These are phyloP conservation scores for Fraxinus dipetala DNA, from an alignment of 305 asterid genomes.

Conservation along the genomic window DNA sequence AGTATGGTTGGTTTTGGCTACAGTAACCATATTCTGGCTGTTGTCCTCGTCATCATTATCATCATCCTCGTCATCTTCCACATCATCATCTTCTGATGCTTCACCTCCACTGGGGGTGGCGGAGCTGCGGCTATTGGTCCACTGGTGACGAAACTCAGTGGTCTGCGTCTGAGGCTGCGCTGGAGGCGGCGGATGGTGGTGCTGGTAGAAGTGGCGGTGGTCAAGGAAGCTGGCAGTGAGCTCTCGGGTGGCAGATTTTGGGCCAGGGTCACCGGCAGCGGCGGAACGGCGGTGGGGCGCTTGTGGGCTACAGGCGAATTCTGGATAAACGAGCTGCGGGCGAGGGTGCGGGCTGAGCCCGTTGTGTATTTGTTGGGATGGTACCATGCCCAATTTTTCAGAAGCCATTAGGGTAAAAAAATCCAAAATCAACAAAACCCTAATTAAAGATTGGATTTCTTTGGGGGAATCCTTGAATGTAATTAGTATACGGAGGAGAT, in stretches of 20 bases:
- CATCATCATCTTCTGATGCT: constrained; percentile 46
- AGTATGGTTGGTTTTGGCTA: constrained; percentile 33
- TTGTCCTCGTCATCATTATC: constrained; percentile 48
- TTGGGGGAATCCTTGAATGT: background rate
- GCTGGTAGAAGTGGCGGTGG: constrained; percentile 48
- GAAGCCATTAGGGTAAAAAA: constrained; percentile 44
- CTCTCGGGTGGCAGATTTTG: constrained; percentile 60
- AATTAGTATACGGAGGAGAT: background rate
- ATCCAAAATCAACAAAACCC: background rate
- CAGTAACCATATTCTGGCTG: constrained; percentile 38
- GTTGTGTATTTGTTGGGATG: constrained; percentile 53
- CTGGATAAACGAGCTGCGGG: constrained; percentile 61
- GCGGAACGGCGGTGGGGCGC: constrained; percentile 38
- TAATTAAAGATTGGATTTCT: constrained; percentile 7
- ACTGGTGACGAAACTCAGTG: constrained; percentile 44
- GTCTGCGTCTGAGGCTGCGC: constrained; percentile 31
- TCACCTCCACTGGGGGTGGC: constrained; percentile 46
- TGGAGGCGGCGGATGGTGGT: constrained; percentile 25
- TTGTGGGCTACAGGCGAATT: constrained; percentile 41
- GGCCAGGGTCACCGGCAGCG: constrained; percentile 42
- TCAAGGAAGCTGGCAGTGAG: constrained; percentile 63
- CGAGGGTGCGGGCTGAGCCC: constrained; percentile 38
- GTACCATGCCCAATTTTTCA: constrained; percentile 53
- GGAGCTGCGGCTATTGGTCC: constrained; percentile 51
- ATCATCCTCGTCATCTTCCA: constrained; percentile 29